Conservation (phyloP, 225 moss, liverwort and hornwort species). For the Sphagnum tenellum region DNA sequence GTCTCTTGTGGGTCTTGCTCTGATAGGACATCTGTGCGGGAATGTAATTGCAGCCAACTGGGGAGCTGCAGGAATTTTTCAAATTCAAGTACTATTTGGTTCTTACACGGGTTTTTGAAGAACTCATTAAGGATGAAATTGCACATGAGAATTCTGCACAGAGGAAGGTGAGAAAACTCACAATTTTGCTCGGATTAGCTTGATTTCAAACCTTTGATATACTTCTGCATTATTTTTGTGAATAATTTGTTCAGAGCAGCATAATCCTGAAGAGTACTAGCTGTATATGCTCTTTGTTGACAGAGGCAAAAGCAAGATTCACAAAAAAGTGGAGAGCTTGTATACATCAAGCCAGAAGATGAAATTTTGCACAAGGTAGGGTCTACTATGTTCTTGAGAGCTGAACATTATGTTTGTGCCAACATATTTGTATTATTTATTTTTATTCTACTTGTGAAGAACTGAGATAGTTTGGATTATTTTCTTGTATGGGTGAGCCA, state of each 20-base stretch:
- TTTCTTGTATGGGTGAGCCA: no score
- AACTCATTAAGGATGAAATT: slow-evolving; percentile 26
- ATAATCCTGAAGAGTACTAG: neutral
- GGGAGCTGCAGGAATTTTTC: slow-evolving; percentile 63
- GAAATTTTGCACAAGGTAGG: slow-evolving; percentile 81
- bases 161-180: slow-evolving; percentile 22
- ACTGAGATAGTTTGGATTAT: no score
- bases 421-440: no score
- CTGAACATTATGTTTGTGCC: slow-evolving; percentile 2
- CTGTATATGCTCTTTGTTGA: neutral
- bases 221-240: neutral
- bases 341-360: slow-evolving; percentile 85
- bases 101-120: slow-evolving; percentile 68
- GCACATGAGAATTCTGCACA: slow-evolving; percentile 20
- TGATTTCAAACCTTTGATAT: neutral
- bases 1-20: no score
- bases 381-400: neutral
- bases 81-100: slow-evolving; percentile 71
- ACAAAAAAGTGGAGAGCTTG: slow-evolving; percentile 32
- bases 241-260: neutral
- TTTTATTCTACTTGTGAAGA: no score
- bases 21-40: no score
- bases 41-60: slow-evolving; percentile 42
- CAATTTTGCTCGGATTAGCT: neutral
- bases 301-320: slow-evolving; percentile 30